Base-by-base conservation (phyloP, 1,284 basidiomycete genomes). In the Xerocomus nothofagi region DNA sequence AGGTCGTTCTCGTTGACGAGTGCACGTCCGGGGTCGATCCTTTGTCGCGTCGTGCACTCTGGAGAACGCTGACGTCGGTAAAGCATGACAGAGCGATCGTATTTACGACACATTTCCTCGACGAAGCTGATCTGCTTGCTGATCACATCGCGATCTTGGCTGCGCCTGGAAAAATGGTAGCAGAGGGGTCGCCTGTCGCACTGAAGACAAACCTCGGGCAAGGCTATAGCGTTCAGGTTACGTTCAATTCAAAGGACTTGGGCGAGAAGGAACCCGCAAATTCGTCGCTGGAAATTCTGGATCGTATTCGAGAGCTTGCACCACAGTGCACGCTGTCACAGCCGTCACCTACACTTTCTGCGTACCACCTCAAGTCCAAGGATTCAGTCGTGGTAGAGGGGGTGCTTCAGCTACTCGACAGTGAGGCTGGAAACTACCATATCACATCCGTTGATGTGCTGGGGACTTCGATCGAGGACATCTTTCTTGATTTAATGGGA, bases 1-100 rank as follows among this genome's bases (percentile, higher is more conserved):
- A n/a, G n/a, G n/a, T n/a, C n/a, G n/a, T n/a, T n/a, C n/a, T n/a
- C n/a, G 84, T 91, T 8, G 89, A 86, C 56, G 84, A 86, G 68
- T 88, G 87, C 58, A 89, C 86, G 2, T 88, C 85, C 9, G 89
- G 89, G 6, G 82, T 92, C 6, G 89, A 92, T 64, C 89, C 89
- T 0, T 68, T 91, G 30, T 88, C 87, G 40, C 75, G 89, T 39
- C 75, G 89, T 38, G 83, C 89, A 0, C 71, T 92, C 23, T 92
- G 89, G 89, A 77, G 82, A 51, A 84, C 84, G 0, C 66, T 91
- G 42, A 84, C 78, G 5, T 76, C 80, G 0, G 80, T 88, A 39
- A 76, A 84, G n/a, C 72, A 83, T 27, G 78, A 80, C 24, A 73
- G 86, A 21, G 83, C 82, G 0, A 76, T 87, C 33, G 69, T 88